A percentile compares a stretch with the other conserved stretches of the same genome.
Conservation (phyloP, 2,329 filamentous ascomycete species). For the Trichophaea hybrida region DNA sequence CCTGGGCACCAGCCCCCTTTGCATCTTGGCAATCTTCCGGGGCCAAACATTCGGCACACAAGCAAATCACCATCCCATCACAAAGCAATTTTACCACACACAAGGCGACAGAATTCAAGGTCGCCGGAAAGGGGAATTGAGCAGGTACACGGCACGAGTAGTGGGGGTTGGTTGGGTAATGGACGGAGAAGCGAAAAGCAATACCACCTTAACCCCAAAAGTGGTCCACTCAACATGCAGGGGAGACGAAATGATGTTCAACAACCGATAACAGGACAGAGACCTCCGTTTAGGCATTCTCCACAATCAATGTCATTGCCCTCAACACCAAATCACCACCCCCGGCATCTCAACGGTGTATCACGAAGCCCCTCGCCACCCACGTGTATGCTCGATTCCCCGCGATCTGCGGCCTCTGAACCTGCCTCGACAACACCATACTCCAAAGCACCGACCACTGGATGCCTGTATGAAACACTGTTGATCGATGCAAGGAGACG, state of each 20-base stretch:
- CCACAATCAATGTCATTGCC: slow-evolving; percentile 83
- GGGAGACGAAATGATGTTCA: slow-evolving; percentile 19
- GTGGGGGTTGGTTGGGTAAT: slow-evolving; percentile 21
- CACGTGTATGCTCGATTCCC: slow-evolving; percentile 58
- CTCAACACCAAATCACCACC: slow-evolving; percentile 80
- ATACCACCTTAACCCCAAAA: slow-evolving; percentile 16
- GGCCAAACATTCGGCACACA: slow-evolving; percentile 11
- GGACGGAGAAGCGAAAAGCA: slow-evolving; percentile 20
- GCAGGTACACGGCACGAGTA: slow-evolving; percentile 6
- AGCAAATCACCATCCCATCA: slow-evolving; percentile 15
- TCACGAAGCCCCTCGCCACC: slow-evolving; percentile 71
- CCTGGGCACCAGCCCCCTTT: slow-evolving; percentile 12
- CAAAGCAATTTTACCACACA: slow-evolving; percentile 15
- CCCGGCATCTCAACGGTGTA: slow-evolving; percentile 53
- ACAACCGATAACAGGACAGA: slow-evolving; percentile 15
- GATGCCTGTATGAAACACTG: slow-evolving; percentile 81
- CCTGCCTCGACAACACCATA: slow-evolving; percentile 39
- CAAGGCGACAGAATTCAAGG: slow-evolving; percentile 17
- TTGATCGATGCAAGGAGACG: slow-evolving; percentile 67
- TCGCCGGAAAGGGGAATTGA: slow-evolving; percentile 19
- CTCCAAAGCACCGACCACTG: slow-evolving; percentile 49
- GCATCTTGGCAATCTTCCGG: slow-evolving; percentile 13
- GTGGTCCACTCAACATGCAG: slow-evolving; percentile 17
- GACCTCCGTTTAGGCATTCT: slow-evolving; percentile 44
- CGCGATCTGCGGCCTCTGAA: slow-evolving; percentile 80